These are phyloP conservation scores for Dissophora ornata DNA, from an alignment of 192 early-diverging fungal species.

Conservation along the genomic window DNA sequence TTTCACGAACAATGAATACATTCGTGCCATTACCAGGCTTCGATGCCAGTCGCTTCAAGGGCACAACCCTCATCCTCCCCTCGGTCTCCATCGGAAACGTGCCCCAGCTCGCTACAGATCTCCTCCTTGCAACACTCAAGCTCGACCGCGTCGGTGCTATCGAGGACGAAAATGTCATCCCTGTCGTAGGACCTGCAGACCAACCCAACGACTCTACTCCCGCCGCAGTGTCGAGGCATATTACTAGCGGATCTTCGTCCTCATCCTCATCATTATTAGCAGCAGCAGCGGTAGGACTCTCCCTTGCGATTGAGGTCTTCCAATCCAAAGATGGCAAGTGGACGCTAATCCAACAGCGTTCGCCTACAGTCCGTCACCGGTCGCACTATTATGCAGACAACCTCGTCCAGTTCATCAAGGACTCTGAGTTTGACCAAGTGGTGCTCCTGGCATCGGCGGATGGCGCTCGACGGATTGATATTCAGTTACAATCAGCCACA, in stretches of 20 bases:
- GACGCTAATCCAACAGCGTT: conserved; percentile 80
- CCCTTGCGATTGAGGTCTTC: conserved; percentile 69
- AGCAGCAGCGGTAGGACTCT: conserved; percentile 32
- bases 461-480: conserved; percentile 70
- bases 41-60: conserved; percentile 50
- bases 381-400: conserved; percentile 62
- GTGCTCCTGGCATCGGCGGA: conserved; percentile 75
- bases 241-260: not conserved
- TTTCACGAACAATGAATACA: conserved; percentile 54
- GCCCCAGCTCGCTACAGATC: conserved; percentile 78
- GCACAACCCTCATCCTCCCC: conserved; percentile 62
- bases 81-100: conserved; percentile 83
- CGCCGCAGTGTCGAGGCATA: no score
- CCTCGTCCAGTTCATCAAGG: conserved; percentile 66
- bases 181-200: conserved; percentile 68
- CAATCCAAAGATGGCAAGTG: conserved; percentile 70
- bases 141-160: conserved; percentile 72
- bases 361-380: conserved; percentile 65
- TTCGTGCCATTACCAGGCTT: conserved; percentile 55
- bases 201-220: no score
- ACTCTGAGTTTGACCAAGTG: conserved; percentile 63
- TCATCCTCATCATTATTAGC: conserved; percentile 44
- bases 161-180: conserved; percentile 65
- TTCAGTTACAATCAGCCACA: conserved; percentile 65
- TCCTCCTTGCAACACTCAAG: conserved; percentile 72